Conservation (phyloP, 2,329 filamentous ascomycete species). For the Aspergillus floridensis region DNA sequence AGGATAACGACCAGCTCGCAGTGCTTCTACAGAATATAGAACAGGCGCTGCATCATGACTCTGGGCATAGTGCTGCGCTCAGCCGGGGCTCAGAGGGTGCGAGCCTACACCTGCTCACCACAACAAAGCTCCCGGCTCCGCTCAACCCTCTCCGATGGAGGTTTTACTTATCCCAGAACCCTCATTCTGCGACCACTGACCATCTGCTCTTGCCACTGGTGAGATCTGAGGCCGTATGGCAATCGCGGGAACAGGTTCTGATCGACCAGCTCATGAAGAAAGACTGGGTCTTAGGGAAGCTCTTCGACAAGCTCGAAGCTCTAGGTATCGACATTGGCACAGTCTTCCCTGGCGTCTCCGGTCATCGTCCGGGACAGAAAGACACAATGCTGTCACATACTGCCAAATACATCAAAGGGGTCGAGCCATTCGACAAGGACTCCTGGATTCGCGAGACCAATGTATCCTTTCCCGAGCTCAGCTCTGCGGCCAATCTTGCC, state of each 20-base stretch:
- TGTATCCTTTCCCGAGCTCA: conserved; percentile 16
- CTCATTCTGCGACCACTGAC: conserved; percentile 44
- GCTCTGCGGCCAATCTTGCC: conserved; percentile 26
- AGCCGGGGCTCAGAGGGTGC: conserved; percentile 27
- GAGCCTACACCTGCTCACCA: conserved; percentile 47
- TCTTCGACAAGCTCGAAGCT: conserved; percentile 58
- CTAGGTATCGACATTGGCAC: conserved; percentile 55
- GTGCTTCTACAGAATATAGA: conserved; percentile 57
- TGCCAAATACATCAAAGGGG: conserved; percentile 54
- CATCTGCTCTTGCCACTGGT: conserved; percentile 56
- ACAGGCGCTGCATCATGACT: conserved; percentile 44
- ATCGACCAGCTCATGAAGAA: conserved; percentile 54
- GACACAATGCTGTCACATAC: conserved; percentile 50
- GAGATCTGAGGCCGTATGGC: conserved; percentile 47
- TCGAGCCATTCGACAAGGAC: conserved; percentile 53
- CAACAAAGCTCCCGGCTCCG: conserved; percentile 52
- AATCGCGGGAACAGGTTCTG: conserved; percentile 49
- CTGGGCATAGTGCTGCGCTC: conserved; percentile 33
- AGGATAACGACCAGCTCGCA: conserved; percentile 54
- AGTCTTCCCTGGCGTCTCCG: conserved; percentile 56
- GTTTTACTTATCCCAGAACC: conserved; percentile 45
- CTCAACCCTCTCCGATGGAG: conserved; percentile 55
- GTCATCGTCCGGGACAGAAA: conserved; percentile 46
- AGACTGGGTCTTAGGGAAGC: conserved; percentile 57
- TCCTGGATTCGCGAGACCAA: conserved; percentile 42